phyloP scores from a whole-genome alignment of 805 yeast species.

The Lachancea cidri region DNA sequence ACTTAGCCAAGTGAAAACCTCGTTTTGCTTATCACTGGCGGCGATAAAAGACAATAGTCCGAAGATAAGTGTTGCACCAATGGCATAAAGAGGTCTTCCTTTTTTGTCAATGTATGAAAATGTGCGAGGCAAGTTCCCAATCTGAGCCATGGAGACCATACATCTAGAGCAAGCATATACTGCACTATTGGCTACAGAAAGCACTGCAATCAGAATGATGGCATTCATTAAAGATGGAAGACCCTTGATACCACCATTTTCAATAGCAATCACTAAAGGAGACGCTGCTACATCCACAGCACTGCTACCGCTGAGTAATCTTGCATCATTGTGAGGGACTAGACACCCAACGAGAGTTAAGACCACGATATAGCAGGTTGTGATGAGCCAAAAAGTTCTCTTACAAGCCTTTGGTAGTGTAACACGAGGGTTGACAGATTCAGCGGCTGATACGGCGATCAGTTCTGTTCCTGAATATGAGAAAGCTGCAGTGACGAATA shows the following conservation, averaged over 20 bases:
- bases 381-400: slow-evolving; percentile 79
- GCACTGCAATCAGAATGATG: slow-evolving; percentile 60
- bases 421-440: slow-evolving; percentile 60
- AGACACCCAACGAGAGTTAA: slow-evolving; percentile 57
- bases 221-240: slow-evolving; percentile 68
- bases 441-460: slow-evolving; percentile 73
- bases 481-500: slow-evolving; percentile 74
- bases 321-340: slow-evolving; percentile 52
- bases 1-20: slow-evolving; percentile 51
- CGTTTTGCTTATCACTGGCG: slow-evolving; percentile 40
- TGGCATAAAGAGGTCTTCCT: slow-evolving; percentile 75
- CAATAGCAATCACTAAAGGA: slow-evolving; percentile 70
- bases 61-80: slow-evolving; percentile 45
- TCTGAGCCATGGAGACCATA: slow-evolving; percentile 59
- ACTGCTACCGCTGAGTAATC: slow-evolving; percentile 44
- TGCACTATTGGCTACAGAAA: slow-evolving; percentile 71
- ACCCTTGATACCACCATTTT: slow-evolving; percentile 59
- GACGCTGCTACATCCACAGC: slow-evolving; percentile 59
- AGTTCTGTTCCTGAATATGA: slow-evolving; percentile 73
- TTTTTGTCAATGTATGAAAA: slow-evolving; percentile 66
- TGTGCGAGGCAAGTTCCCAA: slow-evolving; percentile 55
- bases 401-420: slow-evolving; percentile 70
- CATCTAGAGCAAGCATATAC: slow-evolving; percentile 69
- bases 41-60: slow-evolving; percentile 58
- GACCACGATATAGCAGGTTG: slow-evolving; percentile 61